These are phyloP conservation scores for Trypanosoma brucei DNA, from an alignment of 208 protist genomes.

Conservation along the genomic window DNA sequence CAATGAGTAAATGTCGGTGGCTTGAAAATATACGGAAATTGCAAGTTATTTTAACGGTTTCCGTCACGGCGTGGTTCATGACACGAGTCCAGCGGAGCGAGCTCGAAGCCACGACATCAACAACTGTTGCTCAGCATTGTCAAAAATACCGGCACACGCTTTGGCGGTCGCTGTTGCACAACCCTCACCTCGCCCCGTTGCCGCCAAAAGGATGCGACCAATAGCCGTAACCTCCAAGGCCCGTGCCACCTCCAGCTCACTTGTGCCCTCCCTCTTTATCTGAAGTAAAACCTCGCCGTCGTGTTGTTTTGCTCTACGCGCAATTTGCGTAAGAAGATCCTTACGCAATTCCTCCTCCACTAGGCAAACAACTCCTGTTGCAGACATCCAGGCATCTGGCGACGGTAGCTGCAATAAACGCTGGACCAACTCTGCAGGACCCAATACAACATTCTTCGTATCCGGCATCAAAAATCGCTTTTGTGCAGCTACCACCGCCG, in stretches of 20 bases:
- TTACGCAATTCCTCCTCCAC: slow-evolving; percentile 31
- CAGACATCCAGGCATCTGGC: slow-evolving; percentile 59
- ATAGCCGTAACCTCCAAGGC: slow-evolving; percentile 44
- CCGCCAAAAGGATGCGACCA: slow-evolving; percentile 35
- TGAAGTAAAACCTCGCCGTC: slow-evolving; percentile 39
- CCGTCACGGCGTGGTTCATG: neutral
- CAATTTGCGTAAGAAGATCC: slow-evolving; percentile 65
- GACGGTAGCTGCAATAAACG: slow-evolving; percentile 36
- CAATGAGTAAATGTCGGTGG: too few species aligned
- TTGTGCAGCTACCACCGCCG: slow-evolving; percentile 42
- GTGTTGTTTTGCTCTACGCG: slow-evolving; percentile 46
- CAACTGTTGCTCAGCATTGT: slow-evolving; percentile 39
- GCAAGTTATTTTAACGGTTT: too few species aligned
- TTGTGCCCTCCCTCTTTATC: slow-evolving; percentile 41
- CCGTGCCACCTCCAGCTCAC: slow-evolving; percentile 54
- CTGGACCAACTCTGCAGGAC: slow-evolving; percentile 57
- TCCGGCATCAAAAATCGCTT: slow-evolving; percentile 36
- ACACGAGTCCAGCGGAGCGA: slow-evolving; percentile 10
- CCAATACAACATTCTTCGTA: slow-evolving; percentile 28
- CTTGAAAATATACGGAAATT: too few species aligned
- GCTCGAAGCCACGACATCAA: slow-evolving; percentile 49
- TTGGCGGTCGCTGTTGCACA: slow-evolving; percentile 23
- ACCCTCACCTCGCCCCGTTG: slow-evolving; percentile 23
- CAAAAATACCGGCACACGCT: slow-evolving; percentile 47
- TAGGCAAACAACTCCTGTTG: slow-evolving; percentile 37